Base-by-base conservation (phyloP, 2,329 filamentous ascomycete genomes). In the Corinectria fuckeliana region DNA sequence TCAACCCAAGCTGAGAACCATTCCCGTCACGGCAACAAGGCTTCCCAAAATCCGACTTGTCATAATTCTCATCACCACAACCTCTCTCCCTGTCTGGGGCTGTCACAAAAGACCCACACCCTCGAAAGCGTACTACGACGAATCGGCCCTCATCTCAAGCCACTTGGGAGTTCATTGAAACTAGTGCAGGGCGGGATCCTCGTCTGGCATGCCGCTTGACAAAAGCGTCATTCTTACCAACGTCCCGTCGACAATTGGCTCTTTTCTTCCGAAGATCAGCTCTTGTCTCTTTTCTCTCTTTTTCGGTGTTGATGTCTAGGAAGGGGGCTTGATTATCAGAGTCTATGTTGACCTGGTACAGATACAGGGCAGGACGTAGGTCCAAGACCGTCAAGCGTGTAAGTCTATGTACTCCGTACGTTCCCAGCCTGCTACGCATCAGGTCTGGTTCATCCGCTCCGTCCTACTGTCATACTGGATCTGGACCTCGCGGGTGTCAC, bases 171-270 rank as follows among this genome's bases (percentile, higher is more conserved):
- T 49, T 42, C 13, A 34, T 49, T 34, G 20, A 53, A 30, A 45
- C 58, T 50, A 58, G 55, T 38, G 58, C 45, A 42, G 39, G 42
- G 32, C 38, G 30, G 21, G 38, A 28, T 52, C 50, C 39, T 41
- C 32, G 18, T 54, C 50, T 25, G n/a, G 32, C 45, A 47, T 32
- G 38, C 48, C 44, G 38, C 34, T 47, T 47, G 44, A 21, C 42
- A 20, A 14, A 58, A 36, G 30, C 26, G 18, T 25, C 26, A 26
- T n/a, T 28, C 42, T 45, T n/a, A 45, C 11, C 42, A 30, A 39
- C 20, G 32, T 14, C 47, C 34, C 7, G 7, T 30, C 30, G 23
- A 49, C 25, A 6, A 9, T 16, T 18, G 52, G 18, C 44, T 30
- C 34, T 10, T 41, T 38, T 49, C 25, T 16, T 5, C 13, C 25